These are phyloP conservation scores for Magnolia sinica DNA, from an alignment of 164 flowering plant species.

Conservation along the genomic window DNA sequence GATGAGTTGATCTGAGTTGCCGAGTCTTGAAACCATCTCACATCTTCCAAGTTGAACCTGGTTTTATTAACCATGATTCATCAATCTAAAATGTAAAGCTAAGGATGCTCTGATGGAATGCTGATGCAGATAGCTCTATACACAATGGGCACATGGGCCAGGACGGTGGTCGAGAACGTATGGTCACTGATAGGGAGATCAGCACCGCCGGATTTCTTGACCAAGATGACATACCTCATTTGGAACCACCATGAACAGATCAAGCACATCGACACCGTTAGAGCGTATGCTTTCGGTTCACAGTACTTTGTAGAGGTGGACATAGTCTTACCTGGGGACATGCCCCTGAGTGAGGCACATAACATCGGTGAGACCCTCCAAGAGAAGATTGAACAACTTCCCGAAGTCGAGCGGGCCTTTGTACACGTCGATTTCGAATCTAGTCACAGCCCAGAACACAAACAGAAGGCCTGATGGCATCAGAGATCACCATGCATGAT, in stretches of 20 bases:
- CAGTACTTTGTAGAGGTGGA: conserved; percentile 90
- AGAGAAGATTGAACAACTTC: conserved; percentile 76
- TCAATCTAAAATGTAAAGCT: not conserved
- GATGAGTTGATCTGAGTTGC: no score
- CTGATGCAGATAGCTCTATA: conserved; percentile 71
- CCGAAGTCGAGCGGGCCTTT: conserved; percentile 80
- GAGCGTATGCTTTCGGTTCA: conserved; percentile 75
- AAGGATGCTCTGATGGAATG: not conserved
- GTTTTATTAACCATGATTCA: no score
- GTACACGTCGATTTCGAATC: conserved; percentile 82
- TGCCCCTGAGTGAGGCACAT: conserved; percentile 63
- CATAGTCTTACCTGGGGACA: conserved; percentile 70
- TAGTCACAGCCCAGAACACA: conserved; percentile 75
- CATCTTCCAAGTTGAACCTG: no score
- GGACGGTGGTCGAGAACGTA: conserved; percentile 70
- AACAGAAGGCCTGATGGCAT: conserved; percentile 24
- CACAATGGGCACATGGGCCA: conserved; percentile 74
- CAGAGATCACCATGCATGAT: no score
- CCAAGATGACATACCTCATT: conserved; percentile 66
- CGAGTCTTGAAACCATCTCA: no score
- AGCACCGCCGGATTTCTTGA: conserved; percentile 73
- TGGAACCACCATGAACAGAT: conserved; percentile 86
- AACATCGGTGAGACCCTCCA: conserved; percentile 80
- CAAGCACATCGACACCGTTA: conserved; percentile 81
- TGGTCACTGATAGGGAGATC: conserved; percentile 67